Conservation (phyloP, 306 rosid species). For the Lathyrus oleraceus region DNA sequence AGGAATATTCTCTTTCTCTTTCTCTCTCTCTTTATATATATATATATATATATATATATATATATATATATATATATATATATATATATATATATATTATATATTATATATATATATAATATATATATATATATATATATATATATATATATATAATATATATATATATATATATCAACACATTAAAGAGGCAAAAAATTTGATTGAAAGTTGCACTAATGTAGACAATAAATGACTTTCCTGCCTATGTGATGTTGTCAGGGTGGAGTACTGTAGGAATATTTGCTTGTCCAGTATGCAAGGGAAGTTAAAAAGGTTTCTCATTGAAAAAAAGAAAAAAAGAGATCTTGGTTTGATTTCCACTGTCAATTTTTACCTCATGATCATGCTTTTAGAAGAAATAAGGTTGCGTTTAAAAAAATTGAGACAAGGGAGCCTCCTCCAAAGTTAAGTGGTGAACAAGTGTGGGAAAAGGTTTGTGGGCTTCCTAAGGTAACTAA, state of each 20-base stretch:
- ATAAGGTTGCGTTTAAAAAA: neutral
- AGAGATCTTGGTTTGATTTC: neutral
- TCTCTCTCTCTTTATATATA: no score
- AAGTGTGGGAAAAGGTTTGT: neutral
- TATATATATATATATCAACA: no score
- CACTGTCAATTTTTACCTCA: neutral
- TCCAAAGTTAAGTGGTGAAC: neutral
- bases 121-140: no score
- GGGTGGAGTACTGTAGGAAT: neutral
- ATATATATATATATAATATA: no score
- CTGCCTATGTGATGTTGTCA: no score
- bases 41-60: no score
- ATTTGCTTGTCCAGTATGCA: conserved; percentile 4
- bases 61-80: no score
- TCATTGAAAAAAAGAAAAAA: neutral
- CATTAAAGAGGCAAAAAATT: neutral
- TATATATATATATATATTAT: no score
- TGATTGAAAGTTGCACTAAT: neutral
- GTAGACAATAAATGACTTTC: no score
- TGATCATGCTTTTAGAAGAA: neutral
- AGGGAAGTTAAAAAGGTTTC: neutral
- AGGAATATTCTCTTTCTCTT: no score
- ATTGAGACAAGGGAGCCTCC: neutral
- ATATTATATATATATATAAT: no score
- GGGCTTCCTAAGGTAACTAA: neutral